Evolutionary conservation across 208 protist genomes (phyloP), one percentile per base, ranked within the genome.

Genomic region (Phytomonas sp.): DNA sequence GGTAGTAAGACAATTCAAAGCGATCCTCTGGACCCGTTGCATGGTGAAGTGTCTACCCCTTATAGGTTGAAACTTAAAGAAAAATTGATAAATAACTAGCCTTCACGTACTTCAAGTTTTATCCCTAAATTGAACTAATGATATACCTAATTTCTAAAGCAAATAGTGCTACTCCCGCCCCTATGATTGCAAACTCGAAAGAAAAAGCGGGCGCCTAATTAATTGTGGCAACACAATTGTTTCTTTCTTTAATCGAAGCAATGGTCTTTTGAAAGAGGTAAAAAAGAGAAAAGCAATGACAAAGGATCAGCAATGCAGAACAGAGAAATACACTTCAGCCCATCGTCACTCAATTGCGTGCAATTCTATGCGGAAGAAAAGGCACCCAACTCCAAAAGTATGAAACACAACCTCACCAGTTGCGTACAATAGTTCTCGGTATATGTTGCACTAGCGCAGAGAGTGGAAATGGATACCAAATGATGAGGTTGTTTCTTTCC

Each of bases 231-330:
- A 51, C 40, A 51, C 40, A 51, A 51, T 51, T 51, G 40, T 51
- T 51, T 51, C 40, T 51, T 51, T 51, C 13, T 51, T 20, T 51
- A 15, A 51, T 51, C 13, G 1, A 51, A 51, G 1, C 13, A 51
- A 51, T 51, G 13, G 9, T 23, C 13, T 51, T 51, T 51, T 51
- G 4, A 51, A 6, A 17, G 40, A 20, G 13, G 32, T 64, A 43
- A 32, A 71, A 64, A 78, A 56, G 40, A 74, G 71, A 75, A 61
- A 77, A 73, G 46, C 23, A 76, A 37, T 56, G 65, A 73, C 34
- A 67, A 53, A 74, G 9, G 66, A 63, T 56, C 68, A 15, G n/a
- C 0, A 34, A 70, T 28, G 9, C 64, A 13, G 15, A 68, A n/a
- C 64, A 63, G 23, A 29, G 64, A 2, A 32, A 68, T 65, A 30